Evolutionary conservation across 2,329 filamentous ascomycete genomes (phyloP).

Genomic region (Xylariaceae sp.): DNA sequence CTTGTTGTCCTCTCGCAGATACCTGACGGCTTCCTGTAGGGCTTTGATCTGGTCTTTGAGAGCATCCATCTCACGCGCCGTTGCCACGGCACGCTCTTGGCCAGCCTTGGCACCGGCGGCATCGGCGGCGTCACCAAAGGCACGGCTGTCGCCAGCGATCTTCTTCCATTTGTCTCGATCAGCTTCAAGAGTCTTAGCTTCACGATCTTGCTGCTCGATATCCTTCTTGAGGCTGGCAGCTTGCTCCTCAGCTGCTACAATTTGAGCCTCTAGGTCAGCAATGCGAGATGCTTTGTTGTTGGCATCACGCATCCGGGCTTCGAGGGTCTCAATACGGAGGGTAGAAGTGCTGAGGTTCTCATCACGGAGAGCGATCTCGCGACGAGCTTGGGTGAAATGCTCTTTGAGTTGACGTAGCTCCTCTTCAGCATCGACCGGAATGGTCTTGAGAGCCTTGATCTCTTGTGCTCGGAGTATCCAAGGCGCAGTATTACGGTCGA

Average conservation of each 20-base stretch:
- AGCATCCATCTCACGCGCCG: conserved; percentile 67
- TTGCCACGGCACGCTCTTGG: conserved; percentile 64
- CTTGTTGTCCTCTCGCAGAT: conserved; percentile 63
- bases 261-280: conserved; percentile 56
- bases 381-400: conserved; percentile 72
- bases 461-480: conserved; percentile 82
- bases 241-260: conserved; percentile 49
- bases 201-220: conserved; percentile 63
- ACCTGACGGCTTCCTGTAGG: conserved; percentile 62
- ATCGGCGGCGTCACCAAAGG: conserved; percentile 46
- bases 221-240: conserved; percentile 55
- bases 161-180: conserved; percentile 70
- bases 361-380: conserved; percentile 67
- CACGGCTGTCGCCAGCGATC: conserved; percentile 58
- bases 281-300: conserved; percentile 71
- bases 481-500: conserved; percentile 70
- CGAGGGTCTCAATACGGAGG: conserved; percentile 91
- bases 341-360: conserved; percentile 79
- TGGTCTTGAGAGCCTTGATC: conserved; percentile 74
- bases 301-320: conserved; percentile 81
- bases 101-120: conserved; percentile 48
- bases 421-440: conserved; percentile 78
- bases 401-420: conserved; percentile 77
- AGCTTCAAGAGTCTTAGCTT: conserved; percentile 59
- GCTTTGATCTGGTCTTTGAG: conserved; percentile 65